Conservation (phyloP, 345 rosid genomes). For the Hirschfeldia incana region DNA sequence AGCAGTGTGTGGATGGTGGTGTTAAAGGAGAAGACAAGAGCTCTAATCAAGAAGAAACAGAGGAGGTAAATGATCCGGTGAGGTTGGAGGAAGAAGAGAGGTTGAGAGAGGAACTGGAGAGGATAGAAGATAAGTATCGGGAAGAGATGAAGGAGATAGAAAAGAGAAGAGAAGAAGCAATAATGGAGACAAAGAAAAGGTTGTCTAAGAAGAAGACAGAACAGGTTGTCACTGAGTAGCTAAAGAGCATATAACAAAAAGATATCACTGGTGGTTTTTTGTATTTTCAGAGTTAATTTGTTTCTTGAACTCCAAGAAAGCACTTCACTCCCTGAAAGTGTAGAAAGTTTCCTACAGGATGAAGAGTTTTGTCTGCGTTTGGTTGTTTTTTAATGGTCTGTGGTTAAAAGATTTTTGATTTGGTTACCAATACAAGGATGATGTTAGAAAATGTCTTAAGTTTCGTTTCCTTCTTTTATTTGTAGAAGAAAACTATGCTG, state of each 20-base stretch:
- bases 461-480: background rate
- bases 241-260: background rate
- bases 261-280: background rate
- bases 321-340: slow-evolving; percentile 26
- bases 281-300: background rate
- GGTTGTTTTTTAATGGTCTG: background rate
- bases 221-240: slow-evolving; percentile 26
- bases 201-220: slow-evolving; percentile 40
- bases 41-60: slow-evolving; percentile 37
- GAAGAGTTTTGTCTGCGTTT: background rate
- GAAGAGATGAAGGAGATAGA: slow-evolving; percentile 56
- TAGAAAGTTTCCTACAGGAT: background rate
- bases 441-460: background rate
- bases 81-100: slow-evolving; percentile 48
- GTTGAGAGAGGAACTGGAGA: slow-evolving; percentile 52
- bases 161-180: slow-evolving; percentile 67
- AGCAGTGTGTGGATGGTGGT: slow-evolving; percentile 18
- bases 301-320: background rate
- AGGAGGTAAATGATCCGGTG: slow-evolving; percentile 35
- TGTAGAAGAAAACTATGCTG: background rate
- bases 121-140: slow-evolving; percentile 62
- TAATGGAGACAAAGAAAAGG: slow-evolving; percentile 52
- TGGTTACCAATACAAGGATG: slow-evolving; percentile 3
- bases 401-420: background rate
- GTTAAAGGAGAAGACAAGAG: slow-evolving; percentile 31